Base-by-base conservation (phyloP, 345 rosid species). In the Geranium rotundifolium region DNA sequence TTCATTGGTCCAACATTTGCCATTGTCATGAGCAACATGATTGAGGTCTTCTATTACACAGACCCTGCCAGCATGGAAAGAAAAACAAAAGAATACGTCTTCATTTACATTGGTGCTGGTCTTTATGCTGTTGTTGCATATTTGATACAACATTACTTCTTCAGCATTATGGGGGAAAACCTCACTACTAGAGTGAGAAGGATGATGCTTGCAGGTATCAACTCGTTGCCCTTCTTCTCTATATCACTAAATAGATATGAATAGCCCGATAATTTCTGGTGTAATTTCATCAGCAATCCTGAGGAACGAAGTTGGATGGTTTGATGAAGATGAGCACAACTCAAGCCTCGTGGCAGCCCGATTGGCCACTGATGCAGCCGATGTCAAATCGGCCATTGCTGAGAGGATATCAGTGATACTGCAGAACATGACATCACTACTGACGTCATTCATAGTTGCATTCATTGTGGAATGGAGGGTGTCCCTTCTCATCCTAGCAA, bases 291-390 rank as follows among this genome's bases (percentile, higher is more conserved):
- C 76, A 93, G 99, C 96, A 59, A 93, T 93, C 59, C 66, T 93
- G 72, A 83, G 92, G 85, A 93, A 93, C 57, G 99, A 93, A 76
- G 97, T 93, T 20, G 99, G 99, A 76, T 93, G 99, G 99, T 93
- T 82, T 20, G 99, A 93, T 19, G 97, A 93, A 58, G 99, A 93
- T 70, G 99, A 90, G 76, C 97, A 93, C 74, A 93, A 93, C 80
- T 93, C 99, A 8, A 88, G 97, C 82, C 80, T 90, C 1, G 77
- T 93, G 58, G 89, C 97, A 18, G 96, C 97, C 20, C 74, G 88
- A 31, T 70, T 93, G 71, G 89, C 97, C 27, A 86, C 96, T 0
- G 99, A 93, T 70, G 99, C 99, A 17, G 96, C 92, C 0, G 99
- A 93, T 61, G 95, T 93, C 46, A 93, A 93, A 78, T 86, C 99